Base-by-base conservation (phyloP, 352 stramenopile species). In the Pythium pyrilobum region DNA sequence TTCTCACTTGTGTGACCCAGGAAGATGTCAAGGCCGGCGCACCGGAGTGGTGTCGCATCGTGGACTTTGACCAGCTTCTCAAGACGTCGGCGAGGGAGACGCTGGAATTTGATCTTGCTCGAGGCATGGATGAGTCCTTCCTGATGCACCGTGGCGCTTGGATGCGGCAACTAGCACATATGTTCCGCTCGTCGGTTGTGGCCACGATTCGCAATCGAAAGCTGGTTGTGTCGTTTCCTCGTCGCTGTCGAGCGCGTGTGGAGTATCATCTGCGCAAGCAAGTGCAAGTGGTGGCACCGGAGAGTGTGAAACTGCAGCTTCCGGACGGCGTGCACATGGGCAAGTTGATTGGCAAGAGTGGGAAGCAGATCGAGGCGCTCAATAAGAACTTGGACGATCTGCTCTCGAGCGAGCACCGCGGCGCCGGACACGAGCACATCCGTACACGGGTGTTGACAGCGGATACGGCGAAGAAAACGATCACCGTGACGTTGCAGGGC, bases 401-500 rank as follows among this genome's bases (percentile, higher is more conserved):
- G 13, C 18, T 64, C 20, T 49, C 38, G 20, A 54, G 36, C 16
- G 56, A 64, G 13, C 20, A 21, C 11, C 28, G 18, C 7, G 56
- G 56, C 1, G 56, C 49, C 31, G 56, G 56, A 2, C 49, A 42
- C 10, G 16, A 41, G 4, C 34, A 60, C 28, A 40, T 64, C 10
- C 40, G 23, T 1, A 21, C 23, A 8, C 51, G 28, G 9, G n/a
- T 52, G 5, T 5, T 59, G 5, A 34, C 31, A 8, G 41, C 38
- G 23, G 49, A 64, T 32, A 39, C 29, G 10, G 27, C 5, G 11
- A 4, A 16, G 11, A 25, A 45, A 25, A 39, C n/a, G 10, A 32
- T 62, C 54, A 40, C 23, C 2, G 20, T 68, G 21, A 68, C 47
- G 12, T 38, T 69, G 12, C 40, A 65, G 37, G 55, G 61, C 0